phyloP scores from a whole-genome alignment of 2,329 filamentous ascomycete genomes.

The Pestalotiopsis fici region DNA sequence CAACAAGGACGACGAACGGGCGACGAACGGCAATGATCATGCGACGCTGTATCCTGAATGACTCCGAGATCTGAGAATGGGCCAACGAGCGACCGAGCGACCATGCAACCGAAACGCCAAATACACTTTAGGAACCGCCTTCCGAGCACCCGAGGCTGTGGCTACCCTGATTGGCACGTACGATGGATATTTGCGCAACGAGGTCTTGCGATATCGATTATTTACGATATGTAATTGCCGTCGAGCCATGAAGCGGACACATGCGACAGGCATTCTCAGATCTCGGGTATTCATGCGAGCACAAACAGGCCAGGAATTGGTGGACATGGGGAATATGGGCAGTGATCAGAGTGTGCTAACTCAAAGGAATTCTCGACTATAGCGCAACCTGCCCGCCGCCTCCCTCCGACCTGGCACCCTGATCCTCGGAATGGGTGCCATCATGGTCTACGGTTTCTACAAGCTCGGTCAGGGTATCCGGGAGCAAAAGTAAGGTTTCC shows the following conservation, averaged over 20 bases:
- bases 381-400: conserved; percentile 90
- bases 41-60: too few species aligned
- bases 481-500: conserved; percentile 78
- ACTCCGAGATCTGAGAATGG: not conserved
- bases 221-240: too few species aligned
- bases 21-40: not conserved
- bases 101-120: not conserved
- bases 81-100: not conserved
- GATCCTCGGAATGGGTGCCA: conserved; percentile 71
- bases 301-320: not conserved
- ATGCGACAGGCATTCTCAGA: too few species aligned
- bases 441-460: conserved; percentile 93
- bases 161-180: not conserved
- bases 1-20: not conserved
- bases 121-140: not conserved
- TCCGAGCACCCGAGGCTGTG: not conserved
- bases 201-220: too few species aligned
- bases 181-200: not conserved
- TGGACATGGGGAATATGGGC: not conserved
- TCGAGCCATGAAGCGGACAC: too few species aligned
- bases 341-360: not conserved
- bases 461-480: conserved; percentile 79
- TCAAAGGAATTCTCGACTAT: conserved; percentile 11
- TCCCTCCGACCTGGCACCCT: conserved; percentile 85
- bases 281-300: too few species aligned